Conservation (phyloP, 768 basidiomycete genomes). For the Hypholoma fasciculare region DNA sequence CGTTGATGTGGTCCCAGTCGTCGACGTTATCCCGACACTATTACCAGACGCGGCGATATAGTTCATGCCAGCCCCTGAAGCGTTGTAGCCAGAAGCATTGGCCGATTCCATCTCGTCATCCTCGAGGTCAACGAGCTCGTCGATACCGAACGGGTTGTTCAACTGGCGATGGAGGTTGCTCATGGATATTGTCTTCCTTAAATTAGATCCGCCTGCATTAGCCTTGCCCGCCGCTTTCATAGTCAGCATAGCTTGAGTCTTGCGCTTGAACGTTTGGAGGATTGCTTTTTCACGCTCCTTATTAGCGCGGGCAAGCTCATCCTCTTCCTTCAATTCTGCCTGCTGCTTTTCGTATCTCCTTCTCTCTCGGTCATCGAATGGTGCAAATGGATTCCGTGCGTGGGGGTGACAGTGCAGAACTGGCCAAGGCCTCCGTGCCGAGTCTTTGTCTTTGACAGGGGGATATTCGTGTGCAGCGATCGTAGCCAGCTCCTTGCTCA, state of each 20-base stretch:
- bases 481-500: conserved; percentile 79
- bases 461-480: conserved; percentile 84
- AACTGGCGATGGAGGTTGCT: conserved; percentile 67
- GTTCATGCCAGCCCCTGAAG: conserved; percentile 47
- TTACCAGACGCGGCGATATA: conserved; percentile 95
- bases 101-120: conserved; percentile 53
- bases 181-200: conserved; percentile 56
- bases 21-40: conserved; percentile 90
- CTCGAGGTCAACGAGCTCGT: conserved; percentile 22
- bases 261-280: background rate
- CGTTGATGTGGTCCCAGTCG: conserved; percentile 82
- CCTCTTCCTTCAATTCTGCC: conserved; percentile 44
- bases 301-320: conserved; percentile 25
- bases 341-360: conserved; percentile 63
- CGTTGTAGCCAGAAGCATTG: conserved; percentile 71
- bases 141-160: conserved; percentile 27
- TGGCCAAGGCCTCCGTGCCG: conserved; percentile 72
- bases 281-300: background rate
- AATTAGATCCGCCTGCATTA: conserved; percentile 42
- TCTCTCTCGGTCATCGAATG: conserved; percentile 75
- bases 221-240: conserved; percentile 15
- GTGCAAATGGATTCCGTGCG: conserved; percentile 71
- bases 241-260: too few relatives aligned
- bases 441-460: conserved; percentile 45
- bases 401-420: conserved; percentile 76